Percentiles rank a stretch among this genome's conserved stretches.
phyloP scores from a whole-genome alignment of 148 eudicot genomes.

The Cornus kousa region DNA sequence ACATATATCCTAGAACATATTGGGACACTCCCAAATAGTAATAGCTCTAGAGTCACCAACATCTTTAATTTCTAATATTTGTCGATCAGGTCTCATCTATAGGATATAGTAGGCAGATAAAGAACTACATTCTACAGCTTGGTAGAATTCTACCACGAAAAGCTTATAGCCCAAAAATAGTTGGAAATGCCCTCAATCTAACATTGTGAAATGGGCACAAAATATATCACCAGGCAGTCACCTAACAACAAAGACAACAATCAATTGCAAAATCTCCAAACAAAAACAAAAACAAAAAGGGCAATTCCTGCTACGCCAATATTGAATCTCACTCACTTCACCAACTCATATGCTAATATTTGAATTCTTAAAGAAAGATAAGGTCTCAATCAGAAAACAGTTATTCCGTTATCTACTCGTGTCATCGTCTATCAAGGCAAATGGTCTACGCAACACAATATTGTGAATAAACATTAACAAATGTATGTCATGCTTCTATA shows the following conservation, averaged over 20 bases:
- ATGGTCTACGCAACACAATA: no score
- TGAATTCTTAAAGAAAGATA: no score
- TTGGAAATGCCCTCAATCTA: background rate
- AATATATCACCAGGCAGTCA: background rate
- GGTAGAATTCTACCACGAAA: background rate
- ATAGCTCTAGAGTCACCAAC: background rate
- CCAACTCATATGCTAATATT: no score
- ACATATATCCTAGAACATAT: background rate
- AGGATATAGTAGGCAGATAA: background rate
- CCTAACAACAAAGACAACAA: background rate
- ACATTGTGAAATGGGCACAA: background rate
- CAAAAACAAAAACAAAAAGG: no score
- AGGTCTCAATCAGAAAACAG: no score
- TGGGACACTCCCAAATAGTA: background rate
- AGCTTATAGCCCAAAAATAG: background rate
- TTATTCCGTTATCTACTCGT: no score
- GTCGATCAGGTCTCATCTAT: background rate
- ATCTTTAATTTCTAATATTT: background rate
- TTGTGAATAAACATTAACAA: no score
- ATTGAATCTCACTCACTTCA: no score
- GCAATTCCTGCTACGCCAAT: no score
- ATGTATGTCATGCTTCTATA: no score
- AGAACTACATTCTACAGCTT: background rate
- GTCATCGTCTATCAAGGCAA: no score
- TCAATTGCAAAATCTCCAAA: background rate